Base-by-base conservation (phyloP, 371 early-diverging fungal genomes). In the Mortierella sp. region DNA sequence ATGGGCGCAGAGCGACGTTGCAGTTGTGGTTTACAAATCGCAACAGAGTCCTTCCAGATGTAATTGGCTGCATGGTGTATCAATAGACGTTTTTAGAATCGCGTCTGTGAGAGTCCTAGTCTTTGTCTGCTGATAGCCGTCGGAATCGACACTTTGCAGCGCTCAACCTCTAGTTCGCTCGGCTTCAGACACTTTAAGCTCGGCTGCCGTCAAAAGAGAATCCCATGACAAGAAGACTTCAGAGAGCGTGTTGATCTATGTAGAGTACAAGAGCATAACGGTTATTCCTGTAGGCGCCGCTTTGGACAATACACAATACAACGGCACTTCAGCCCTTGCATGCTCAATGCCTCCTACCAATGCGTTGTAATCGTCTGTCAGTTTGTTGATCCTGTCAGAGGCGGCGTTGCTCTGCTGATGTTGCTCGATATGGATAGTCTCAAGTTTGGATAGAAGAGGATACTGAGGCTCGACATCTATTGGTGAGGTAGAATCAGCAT, bases 171-270 rank as follows among this genome's bases (percentile, higher is more conserved):
- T 64, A 3, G 57, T 41, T 46, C 81, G 71, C 67, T 87, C 88
- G 13, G 84, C 65, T 19, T 81, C 80, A 10, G 84, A 50, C 13
- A 88, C 74, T 57, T 85, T 86, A 29, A 71, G 55, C 60, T 88
- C 88, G 57, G 86, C 83, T 19, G 82, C 83, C 14, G 83, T 71
- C 39, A 88, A 67, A 4, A 88, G 81, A 39, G 84, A 78, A 63
- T 88, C 88, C 88, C 88, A 88, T 7, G 83, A 80, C 50, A 88
- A 80, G 58, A 88, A 88, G 21, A 88, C 85, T 47, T 88, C 88
- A 2, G 88, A 88, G 55, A 88, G 34, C 3, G 88, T 88, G 27
- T 85, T 85, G 61, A 86, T 81, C 88, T 87, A 64, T 16, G 34
- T 51, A 21, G 34, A 10, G 10, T 10, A 22, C 6, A 16, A 5